Evolutionary conservation across 768 basidiomycete genomes (phyloP), one percentile per base, ranked within the genome.

Genomic region (Paxillus involutus): DNA sequence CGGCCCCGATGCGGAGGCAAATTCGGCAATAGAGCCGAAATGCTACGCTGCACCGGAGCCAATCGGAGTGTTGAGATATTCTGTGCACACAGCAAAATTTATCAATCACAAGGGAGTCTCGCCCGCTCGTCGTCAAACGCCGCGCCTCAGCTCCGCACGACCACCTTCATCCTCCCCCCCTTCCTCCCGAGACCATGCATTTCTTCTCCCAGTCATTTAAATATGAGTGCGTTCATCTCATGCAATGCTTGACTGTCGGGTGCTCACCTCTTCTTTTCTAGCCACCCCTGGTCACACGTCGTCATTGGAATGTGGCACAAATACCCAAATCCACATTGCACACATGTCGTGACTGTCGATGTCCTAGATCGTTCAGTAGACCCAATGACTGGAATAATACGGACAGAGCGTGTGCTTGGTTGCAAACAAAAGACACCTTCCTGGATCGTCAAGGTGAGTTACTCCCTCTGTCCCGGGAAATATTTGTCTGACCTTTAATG

Each of bases 301-400:
- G 85, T 94, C 57, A 87, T 89, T 66, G 91, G 90, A 59, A 90
- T 96, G 80, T 94, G 92, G 89, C 86, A 88, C 60, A 97, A 97
- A 79, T 97, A 97, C 72, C 94, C 94, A 48, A 96, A 96, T 70
- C 88, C 93, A 49, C 89, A 89, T 64, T 93, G 91, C 73, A 82
- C 88, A 21, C 92, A 94, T 69, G 92, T 94, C 60, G 77, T 92
- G 60, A 89, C 88, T 59, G 81, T 94, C 66, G 91, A 94, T 71
- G 92, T 94, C 29, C 56, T 96, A 52, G 89, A 93, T 75, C 86
- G 94, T 58, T 80, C 86, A 12, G 79, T 96, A 12, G 86, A 96
- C 74, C 82, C 91, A 29, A 71, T 77, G 51, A 94, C 91, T 10
- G 95, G 95, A 32, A 81, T 96, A 59, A 88, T 97, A 65, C 83